A percentile compares a stretch with the other conserved stretches of the same genome.
Evolutionary conservation across 2,329 filamentous ascomycete genomes (phyloP).

Genomic region (Paecilomyces variotii): DNA sequence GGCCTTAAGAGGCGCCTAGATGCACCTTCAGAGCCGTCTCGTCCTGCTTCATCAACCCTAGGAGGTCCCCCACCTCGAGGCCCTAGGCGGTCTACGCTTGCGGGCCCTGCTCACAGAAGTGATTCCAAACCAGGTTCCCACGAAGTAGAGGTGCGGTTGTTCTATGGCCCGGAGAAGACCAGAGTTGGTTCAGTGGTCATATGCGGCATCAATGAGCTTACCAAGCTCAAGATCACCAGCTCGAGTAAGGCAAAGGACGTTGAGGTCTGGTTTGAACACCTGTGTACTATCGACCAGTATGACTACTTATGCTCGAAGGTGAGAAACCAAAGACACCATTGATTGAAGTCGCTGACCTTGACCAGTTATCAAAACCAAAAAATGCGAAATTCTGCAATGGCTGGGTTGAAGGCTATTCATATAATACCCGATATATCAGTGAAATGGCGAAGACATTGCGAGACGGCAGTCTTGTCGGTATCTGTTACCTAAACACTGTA

Average conservation of each 20-base stretch:
- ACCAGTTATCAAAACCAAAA: slow-evolving; percentile 2
- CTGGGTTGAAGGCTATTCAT: slow-evolving; percentile 27
- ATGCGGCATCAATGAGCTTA: slow-evolving; percentile 14
- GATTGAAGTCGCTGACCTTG: slow-evolving; percentile 1
- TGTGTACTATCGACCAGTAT: slow-evolving; percentile 22
- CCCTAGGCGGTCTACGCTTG: neutral
- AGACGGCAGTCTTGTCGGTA: slow-evolving; percentile 18
- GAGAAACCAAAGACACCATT: slow-evolving; percentile 3
- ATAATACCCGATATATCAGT: slow-evolving; percentile 20
- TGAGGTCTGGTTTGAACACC: slow-evolving; percentile 24
- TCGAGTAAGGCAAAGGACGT: slow-evolving; percentile 9
- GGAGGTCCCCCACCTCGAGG: neutral
- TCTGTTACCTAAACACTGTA: slow-evolving; percentile 13
- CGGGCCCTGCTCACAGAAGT: too few relatives aligned
- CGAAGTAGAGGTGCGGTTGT: slow-evolving; percentile 8
- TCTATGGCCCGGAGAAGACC: slow-evolving; percentile 20
- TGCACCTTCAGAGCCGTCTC: neutral
- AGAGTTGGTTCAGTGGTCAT: slow-evolving; percentile 23
- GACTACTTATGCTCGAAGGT: slow-evolving; percentile 17
- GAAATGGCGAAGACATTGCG: slow-evolving; percentile 19
- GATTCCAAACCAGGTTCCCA: neutral
- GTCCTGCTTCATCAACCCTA: neutral
- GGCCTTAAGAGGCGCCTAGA: neutral
- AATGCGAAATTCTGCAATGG: slow-evolving; percentile 17
- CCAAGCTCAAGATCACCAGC: slow-evolving; percentile 10